A percentile compares a stretch with the other conserved stretches of the same genome.
Evolutionary conservation across 306 rosid genomes (phyloP).

Genomic region (Prinsepia uniflora): DNA sequence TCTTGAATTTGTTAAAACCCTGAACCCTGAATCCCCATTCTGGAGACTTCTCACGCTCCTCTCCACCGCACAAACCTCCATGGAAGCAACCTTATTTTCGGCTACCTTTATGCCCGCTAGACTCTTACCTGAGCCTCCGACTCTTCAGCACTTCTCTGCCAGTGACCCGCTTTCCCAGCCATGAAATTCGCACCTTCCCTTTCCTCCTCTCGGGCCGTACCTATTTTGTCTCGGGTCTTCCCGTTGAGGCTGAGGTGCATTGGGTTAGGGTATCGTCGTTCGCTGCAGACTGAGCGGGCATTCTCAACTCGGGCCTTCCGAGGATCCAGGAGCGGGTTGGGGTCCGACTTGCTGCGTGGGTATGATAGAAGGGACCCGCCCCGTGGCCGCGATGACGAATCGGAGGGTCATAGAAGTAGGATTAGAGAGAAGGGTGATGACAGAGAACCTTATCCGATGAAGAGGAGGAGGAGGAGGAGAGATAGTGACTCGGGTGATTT

Average conservation of each 20-base stretch:
- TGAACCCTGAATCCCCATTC: conserved; percentile 15
- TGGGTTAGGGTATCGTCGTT: conserved; percentile 16
- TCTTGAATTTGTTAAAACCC: conserved; percentile 2
- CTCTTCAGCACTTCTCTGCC: conserved; percentile 44
- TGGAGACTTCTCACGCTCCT: not conserved
- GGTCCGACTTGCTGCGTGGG: conserved; percentile 26
- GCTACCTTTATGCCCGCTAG: conserved; percentile 44
- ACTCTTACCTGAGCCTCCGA: conserved; percentile 56
- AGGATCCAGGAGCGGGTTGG: conserved; percentile 17
- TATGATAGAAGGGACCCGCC: conserved; percentile 30
- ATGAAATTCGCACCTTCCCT: conserved; percentile 38
- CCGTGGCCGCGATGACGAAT: conserved; percentile 36
- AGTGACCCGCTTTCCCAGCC: conserved; percentile 24
- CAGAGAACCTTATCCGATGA: conserved; percentile 25
- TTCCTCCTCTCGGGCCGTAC: conserved; percentile 26
- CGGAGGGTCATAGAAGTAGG: conserved; percentile 29
- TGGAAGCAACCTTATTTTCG: conserved; percentile 12
- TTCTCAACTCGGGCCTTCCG: conserved; percentile 41
- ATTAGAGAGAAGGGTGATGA: conserved; percentile 19
- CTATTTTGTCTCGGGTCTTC: conserved; percentile 46
- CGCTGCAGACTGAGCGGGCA: conserved; percentile 35
- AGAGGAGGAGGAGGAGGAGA: conserved; percentile 35
- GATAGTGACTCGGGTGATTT: conserved; percentile 31
- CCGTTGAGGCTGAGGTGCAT: conserved; percentile 49
- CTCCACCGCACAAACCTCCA: not conserved